phyloP scores from a whole-genome alignment of 225 moss, liverwort and hornwort species.

The Lunularia cruciata region DNA sequence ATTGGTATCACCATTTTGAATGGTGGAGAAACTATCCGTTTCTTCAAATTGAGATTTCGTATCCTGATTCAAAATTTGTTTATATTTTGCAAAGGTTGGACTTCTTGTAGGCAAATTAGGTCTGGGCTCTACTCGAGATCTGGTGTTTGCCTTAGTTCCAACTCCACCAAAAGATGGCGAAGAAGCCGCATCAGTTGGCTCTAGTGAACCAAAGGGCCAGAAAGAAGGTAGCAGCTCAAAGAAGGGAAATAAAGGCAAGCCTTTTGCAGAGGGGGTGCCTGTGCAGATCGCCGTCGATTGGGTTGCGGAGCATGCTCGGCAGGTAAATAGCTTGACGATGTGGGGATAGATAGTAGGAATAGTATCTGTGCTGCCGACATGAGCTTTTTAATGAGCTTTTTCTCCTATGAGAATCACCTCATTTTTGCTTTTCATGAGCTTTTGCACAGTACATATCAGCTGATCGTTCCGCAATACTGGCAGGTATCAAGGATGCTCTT shows the following conservation, averaged over 20 bases:
- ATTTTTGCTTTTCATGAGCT: background rate
- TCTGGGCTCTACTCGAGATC: slow-evolving; percentile 66
- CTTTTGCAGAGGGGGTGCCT: slow-evolving; percentile 41
- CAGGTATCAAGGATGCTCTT: slow-evolving; percentile 94
- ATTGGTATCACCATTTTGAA: too few species aligned
- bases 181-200: slow-evolving; percentile 53
- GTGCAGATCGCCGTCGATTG: slow-evolving; percentile 64
- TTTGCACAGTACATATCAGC: background rate
- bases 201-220: slow-evolving; percentile 35
- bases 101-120: slow-evolving; percentile 82
- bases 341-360: too few species aligned
- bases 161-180: slow-evolving; percentile 89
- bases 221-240: slow-evolving; percentile 52
- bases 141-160: slow-evolving; percentile 74
- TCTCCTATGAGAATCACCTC: background rate
- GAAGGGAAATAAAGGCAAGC: slow-evolving; percentile 57
- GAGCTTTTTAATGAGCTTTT: too few species aligned
- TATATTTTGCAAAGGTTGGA: slow-evolving; percentile 66
- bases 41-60: too few species aligned
- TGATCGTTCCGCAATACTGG: background rate
- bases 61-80: too few species aligned
- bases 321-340: too few species aligned
- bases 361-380: too few species aligned
- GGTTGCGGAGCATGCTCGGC: slow-evolving; percentile 89
- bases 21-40: too few species aligned